Evolutionary conservation across 2,329 filamentous ascomycete species (phyloP).

Genomic region (Gnomoniopsis sp.): DNA sequence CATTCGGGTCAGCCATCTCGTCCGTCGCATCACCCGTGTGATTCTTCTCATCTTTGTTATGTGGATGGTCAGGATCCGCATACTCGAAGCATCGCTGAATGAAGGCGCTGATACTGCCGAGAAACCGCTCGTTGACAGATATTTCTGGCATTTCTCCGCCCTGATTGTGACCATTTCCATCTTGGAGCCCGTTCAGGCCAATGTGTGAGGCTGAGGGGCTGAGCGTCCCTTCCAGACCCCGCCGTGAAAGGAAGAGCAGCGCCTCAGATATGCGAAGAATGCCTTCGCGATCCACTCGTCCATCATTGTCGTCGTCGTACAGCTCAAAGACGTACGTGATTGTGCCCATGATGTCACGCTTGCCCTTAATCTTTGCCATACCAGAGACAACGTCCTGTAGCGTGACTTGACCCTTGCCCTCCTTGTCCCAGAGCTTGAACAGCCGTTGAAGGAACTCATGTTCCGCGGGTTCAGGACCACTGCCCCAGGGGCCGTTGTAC

Average conservation of each 20-base stretch:
- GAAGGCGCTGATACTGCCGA: constrained; percentile 91
- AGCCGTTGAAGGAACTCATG: constrained; percentile 91
- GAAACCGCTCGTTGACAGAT: constrained; percentile 79
- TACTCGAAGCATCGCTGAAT: constrained; percentile 97
- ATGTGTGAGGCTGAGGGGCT: constrained; percentile 61
- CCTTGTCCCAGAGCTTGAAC: constrained; percentile 84
- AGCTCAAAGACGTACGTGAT: constrained; percentile 98
- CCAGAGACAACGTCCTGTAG: constrained; percentile 91
- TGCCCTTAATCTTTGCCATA: constrained; percentile 86
- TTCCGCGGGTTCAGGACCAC: constrained; percentile 69
- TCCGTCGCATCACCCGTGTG: constrained; percentile 20
- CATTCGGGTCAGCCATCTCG: constrained; percentile 36
- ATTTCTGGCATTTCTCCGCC: constrained; percentile 44
- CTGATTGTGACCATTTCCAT: constrained; percentile 26
- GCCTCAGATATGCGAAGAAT: constrained; percentile 94
- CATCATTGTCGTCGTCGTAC: constrained; percentile 89
- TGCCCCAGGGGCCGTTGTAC: constrained; percentile 50
- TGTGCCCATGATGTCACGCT: constrained; percentile 92
- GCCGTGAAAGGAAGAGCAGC: constrained; percentile 83
- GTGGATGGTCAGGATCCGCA: constrained; percentile 82
- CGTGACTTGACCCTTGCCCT: constrained; percentile 72
- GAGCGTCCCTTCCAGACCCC: constrained; percentile 75
- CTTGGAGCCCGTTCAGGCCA: constrained; percentile 44
- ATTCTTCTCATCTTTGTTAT: constrained; percentile 42
- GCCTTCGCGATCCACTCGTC: constrained; percentile 89